Conservation (phyloP, 75 land plant genomes). For the Cunninghamia lanceolata region DNA sequence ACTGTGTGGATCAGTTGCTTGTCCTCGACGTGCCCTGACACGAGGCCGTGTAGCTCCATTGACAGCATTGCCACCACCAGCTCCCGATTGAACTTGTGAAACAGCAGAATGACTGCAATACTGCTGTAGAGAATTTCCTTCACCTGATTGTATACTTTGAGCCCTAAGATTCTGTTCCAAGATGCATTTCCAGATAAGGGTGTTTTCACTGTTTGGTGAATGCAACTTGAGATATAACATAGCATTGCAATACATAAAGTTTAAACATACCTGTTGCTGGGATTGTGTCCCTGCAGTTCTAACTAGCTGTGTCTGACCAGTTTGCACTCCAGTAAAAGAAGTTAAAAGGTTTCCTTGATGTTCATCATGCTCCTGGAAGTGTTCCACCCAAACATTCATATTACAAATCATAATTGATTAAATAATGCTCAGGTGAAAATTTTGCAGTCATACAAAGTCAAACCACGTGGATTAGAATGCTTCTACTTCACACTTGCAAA, state of each 20-base stretch:
- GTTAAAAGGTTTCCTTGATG: conserved; percentile 10
- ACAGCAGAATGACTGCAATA: conserved; percentile 3
- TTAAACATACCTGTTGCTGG: conserved; percentile 15
- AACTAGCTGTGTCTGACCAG: conserved; percentile 1
- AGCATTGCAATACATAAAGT: neutral
- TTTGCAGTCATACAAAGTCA: neutral
- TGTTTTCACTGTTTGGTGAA: neutral
- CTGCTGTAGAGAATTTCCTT: conserved; percentile 10
- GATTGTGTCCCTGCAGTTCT: neutral
- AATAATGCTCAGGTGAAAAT: neutral
- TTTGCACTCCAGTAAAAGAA: conserved; percentile 14
- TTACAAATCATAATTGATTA: neutral
- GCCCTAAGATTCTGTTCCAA: conserved; percentile 7
- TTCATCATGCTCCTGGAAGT: conserved; percentile 23
- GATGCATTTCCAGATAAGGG: neutral
- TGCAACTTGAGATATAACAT: neutral
- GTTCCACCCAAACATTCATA: neutral
- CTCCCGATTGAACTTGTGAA: conserved; percentile 19
- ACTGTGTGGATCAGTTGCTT: conserved; percentile 68
- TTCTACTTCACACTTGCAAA: neutral
- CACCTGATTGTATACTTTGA: conserved; percentile 13
- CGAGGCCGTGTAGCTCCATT: conserved; percentile 31
- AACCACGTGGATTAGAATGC: neutral
- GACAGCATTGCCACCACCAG: conserved; percentile 10
- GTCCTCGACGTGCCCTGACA: conserved; percentile 56